Evolutionary conservation across 352 stramenopile species (phyloP).

Genomic region (Phytophthora constricta): DNA sequence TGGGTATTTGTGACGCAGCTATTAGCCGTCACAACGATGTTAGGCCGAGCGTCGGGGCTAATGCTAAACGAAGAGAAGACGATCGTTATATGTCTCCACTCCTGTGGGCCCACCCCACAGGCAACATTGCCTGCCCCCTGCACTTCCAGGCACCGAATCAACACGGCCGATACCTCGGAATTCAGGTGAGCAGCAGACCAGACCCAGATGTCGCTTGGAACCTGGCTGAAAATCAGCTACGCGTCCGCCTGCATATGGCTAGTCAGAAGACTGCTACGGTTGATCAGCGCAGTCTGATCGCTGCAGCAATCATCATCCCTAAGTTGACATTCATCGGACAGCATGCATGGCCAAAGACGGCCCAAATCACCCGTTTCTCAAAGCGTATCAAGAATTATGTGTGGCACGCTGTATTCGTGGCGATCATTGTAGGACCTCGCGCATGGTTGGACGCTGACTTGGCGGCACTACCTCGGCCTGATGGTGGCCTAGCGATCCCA

Average conservation of each 20-base stretch:
- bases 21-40: not conserved
- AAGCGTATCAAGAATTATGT: not conserved
- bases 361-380: not conserved
- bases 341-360: not conserved
- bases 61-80: not conserved
- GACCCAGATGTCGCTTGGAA: not conserved
- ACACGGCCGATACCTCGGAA: not conserved
- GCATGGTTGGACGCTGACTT: not conserved
- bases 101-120: no score
- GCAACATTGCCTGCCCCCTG: no score
- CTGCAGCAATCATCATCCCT: not conserved
- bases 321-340: not conserved
- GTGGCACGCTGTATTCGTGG: not conserved
- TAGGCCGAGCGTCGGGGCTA: not conserved
- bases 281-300: not conserved
- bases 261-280: not conserved
- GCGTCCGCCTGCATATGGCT: not conserved
- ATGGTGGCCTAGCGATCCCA: not conserved
- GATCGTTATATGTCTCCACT: not conserved
- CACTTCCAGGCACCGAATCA: not conserved
- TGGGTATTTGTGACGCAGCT: not conserved
- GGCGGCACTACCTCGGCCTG: not conserved
- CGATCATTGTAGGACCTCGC: not conserved
- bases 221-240: not conserved
- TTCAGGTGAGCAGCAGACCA: not conserved